Percentiles rank a stretch among this genome's conserved stretches.
Evolutionary conservation across 2,329 filamentous ascomycete species (phyloP).

Genomic region (Fusarium sp.): DNA sequence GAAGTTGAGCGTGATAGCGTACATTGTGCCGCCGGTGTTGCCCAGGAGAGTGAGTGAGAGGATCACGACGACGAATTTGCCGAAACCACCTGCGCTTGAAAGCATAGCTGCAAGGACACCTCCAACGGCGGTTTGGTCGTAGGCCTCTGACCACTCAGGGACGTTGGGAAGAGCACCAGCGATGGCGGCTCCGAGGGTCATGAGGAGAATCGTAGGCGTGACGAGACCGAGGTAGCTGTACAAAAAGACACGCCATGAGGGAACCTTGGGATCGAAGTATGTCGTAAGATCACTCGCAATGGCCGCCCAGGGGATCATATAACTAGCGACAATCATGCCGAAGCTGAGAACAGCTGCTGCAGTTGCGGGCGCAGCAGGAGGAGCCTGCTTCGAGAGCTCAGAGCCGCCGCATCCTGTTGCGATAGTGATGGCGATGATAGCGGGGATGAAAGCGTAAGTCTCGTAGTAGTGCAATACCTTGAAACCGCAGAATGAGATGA

Average conservation of each 20-base stretch:
- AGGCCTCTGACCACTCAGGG: conserved; percentile 68
- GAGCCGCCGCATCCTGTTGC: conserved; percentile 68
- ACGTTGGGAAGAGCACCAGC: conserved; percentile 70
- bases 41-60: conserved; percentile 71
- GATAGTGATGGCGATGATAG: conserved; percentile 68
- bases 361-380: conserved; percentile 57
- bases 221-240: conserved; percentile 71
- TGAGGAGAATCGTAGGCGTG: conserved; percentile 70
- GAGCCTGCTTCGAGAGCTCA: conserved; percentile 63
- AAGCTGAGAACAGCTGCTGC: conserved; percentile 67
- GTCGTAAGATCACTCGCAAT: conserved; percentile 73
- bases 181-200: conserved; percentile 76
- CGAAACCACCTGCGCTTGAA: conserved; percentile 70
- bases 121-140: conserved; percentile 67
- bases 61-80: conserved; percentile 73
- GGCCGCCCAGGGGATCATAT: conserved; percentile 74
- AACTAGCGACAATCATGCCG: conserved; percentile 73
- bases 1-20: conserved; percentile 75
- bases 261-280: conserved; percentile 70
- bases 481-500: conserved; percentile 75
- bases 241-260: conserved; percentile 66
- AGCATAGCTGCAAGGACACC: conserved; percentile 74
- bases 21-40: conserved; percentile 72
- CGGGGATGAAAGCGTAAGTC: conserved; percentile 70
- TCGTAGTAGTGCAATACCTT: conserved; percentile 70